phyloP scores from a whole-genome alignment of 2,329 filamentous ascomycete species.

The Aspergillus ibericus region DNA sequence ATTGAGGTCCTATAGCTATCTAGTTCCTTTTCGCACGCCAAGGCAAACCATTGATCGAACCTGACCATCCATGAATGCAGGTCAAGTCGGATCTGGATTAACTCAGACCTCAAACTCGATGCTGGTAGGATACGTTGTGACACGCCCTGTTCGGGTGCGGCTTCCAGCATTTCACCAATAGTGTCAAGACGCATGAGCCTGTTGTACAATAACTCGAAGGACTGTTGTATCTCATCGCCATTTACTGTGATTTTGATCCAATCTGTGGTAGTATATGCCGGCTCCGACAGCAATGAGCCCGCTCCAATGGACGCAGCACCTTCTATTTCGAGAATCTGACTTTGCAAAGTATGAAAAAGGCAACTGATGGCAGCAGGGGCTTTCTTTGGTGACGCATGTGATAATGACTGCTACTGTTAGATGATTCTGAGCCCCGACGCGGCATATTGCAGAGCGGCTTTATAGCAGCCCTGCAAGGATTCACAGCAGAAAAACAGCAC shows the following conservation, averaged over 20 bases:
- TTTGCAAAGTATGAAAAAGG: neutral
- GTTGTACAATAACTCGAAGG: neutral
- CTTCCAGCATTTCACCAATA: neutral
- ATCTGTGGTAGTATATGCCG: too few relatives aligned
- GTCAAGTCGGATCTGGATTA: neutral
- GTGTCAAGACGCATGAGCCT: neutral
- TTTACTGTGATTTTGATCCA: neutral
- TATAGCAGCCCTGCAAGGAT: neutral
- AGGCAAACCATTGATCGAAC: neutral
- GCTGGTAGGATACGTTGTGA: neutral
- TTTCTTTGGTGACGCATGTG: neutral
- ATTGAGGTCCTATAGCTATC: neutral
- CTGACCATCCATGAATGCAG: neutral
- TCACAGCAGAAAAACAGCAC: conserved; percentile 1
- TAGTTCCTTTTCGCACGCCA: neutral
- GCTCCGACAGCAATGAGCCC: neutral
- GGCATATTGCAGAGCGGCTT: neutral
- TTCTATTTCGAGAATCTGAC: neutral
- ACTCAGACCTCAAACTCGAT: neutral
- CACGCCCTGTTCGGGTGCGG: neutral
- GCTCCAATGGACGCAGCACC: neutral
- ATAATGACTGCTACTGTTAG: neutral
- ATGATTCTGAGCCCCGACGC: neutral
- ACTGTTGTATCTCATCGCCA: neutral
- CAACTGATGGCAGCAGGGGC: neutral